Base-by-base conservation (phyloP, 1,284 basidiomycete species). In the Chiua sp. region DNA sequence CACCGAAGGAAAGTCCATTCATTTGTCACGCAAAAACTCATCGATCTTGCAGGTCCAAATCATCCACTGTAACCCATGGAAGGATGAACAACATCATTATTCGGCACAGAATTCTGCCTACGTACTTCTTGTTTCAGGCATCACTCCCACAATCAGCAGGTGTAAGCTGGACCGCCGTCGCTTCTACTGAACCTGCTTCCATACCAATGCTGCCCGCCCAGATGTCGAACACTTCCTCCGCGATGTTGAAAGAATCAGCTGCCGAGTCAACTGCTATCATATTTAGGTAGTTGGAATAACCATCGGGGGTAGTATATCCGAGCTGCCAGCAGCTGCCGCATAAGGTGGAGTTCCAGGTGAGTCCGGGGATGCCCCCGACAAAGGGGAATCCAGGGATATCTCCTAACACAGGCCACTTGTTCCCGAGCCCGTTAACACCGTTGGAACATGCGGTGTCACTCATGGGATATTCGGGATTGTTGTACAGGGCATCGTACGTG, bases 241-340 rank as follows among this genome's bases (percentile, higher is more conserved):
- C 73, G 57, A 82, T 68, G 68, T 80, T 80, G 69, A 80, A 80
- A 20, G 4, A 8, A 42, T 51, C 53, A 23, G 65, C 69, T 2
- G 76, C 68, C n/a, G n/a, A n/a, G 69, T 84, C 82, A 53, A 84
- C 71, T 23, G 76, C 82, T n/a, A 76, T 72, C n/a, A 83, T n/a
- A n/a, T n/a, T n/a, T n/a, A n/a, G n/a, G n/a, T n/a, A n/a, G n/a
- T n/a, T n/a, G n/a, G n/a, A n/a, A n/a, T n/a, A n/a, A n/a, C n/a
- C n/a, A n/a, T n/a, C n/a, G n/a, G n/a, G n/a, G 12, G 33, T 7
- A 12, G 33, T 70, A 68, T 77, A 81, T 22, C 71, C 69, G 56
- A 84, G 68, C 63, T 77, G 51, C 76, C 79, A 82, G 72, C 80
- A 85, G 37, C 79, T 76, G 51, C 82, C 83, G 65, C 84, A 87